Evolutionary conservation across 1,284 basidiomycete species (phyloP), one percentile per base, ranked within the genome.

Genomic region (Moniliophthora roreri): DNA sequence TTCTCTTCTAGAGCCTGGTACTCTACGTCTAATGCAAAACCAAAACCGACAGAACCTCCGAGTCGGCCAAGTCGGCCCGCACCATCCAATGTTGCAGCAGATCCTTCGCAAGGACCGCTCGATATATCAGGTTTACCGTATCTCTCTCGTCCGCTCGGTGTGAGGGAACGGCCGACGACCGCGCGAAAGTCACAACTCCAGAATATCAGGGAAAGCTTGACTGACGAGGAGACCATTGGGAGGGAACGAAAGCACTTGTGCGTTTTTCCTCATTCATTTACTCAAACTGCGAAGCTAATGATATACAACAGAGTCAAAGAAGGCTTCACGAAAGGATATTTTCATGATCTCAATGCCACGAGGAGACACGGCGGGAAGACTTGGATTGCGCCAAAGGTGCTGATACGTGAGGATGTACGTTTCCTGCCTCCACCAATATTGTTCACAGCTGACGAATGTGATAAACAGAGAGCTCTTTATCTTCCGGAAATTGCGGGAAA

Each of bases 401-500:
- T 98, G 58, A 94, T 98, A 62, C 82, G 85, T 23, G 90, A 93
- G 72, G 91, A 95, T 62, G 94, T 95, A 62, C 63, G 90, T 81
- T 20, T 24, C 38, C n/a, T 32, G 23, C 24, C 5, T 24, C 8
- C 40, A 15, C 8, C 45, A 15, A 26, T 41, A 11, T 50, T 23
- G 28, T 38, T 44, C 44, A 6, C n/a, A 2, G 51, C 52, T 61
- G 15, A 45, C 20, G 23, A 64, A 34, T 26, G 16, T 15, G 15
- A 16, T 38, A 23, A 58, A 7, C 62, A 95, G 93, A 89, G 84
- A 85, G 85, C 96, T 7, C 73, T 93, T 1, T 98, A 93, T 71
- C 89, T 98, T 53, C 96, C 96, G 1, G 84, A 96, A 61, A 82
- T 99, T n/a, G 68, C 72, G 1, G 96, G 97, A 0, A 87, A 82